A percentile compares a stretch with the other conserved stretches of the same genome.
phyloP scores from a whole-genome alignment of 1,139 yeast genomes.

The Geotrichum carabidarum region DNA sequence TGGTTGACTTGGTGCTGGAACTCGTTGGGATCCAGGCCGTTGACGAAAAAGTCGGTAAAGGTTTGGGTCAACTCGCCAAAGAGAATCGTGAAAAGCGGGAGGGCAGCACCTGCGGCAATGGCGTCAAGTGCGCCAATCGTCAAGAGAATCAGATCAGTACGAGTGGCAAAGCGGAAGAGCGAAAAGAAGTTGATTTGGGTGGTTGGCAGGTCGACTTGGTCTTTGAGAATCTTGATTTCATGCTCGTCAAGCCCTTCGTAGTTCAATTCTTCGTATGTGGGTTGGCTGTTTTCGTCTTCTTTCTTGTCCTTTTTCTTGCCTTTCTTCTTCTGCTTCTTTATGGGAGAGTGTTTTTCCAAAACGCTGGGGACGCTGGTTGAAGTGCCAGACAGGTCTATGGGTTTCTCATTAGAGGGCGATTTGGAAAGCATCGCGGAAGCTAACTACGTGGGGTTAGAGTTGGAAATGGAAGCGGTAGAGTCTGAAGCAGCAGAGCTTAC shows the following conservation, averaged over 20 bases:
- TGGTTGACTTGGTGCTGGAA: slow-evolving; percentile 37
- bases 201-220: slow-evolving; percentile 32
- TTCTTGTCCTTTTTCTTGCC: neutral
- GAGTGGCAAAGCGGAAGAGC: slow-evolving; percentile 38
- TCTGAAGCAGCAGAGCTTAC: too few species aligned
- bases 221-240: slow-evolving; percentile 35
- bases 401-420: too few species aligned
- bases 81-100: slow-evolving; percentile 41
- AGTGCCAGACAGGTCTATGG: too few species aligned
- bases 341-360: neutral
- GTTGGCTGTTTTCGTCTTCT: neutral
- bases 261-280: neutral
- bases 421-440: too few species aligned
- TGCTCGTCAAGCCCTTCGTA: neutral
- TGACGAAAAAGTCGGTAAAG: slow-evolving; percentile 36
- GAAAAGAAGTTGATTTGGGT: slow-evolving; percentile 31
- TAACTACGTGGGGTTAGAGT: too few species aligned
- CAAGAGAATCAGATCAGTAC: slow-evolving; percentile 30
- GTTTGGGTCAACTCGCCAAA: slow-evolving; percentile 40
- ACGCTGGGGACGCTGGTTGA: too few species aligned
- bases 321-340: neutral
- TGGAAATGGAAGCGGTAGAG: too few species aligned
- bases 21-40: slow-evolving; percentile 27
- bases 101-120: slow-evolving; percentile 38
- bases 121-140: slow-evolving; percentile 34